These are phyloP conservation scores for Ophiostoma populinum DNA, from an alignment of 2,329 filamentous ascomycete species.

Conservation along the genomic window DNA sequence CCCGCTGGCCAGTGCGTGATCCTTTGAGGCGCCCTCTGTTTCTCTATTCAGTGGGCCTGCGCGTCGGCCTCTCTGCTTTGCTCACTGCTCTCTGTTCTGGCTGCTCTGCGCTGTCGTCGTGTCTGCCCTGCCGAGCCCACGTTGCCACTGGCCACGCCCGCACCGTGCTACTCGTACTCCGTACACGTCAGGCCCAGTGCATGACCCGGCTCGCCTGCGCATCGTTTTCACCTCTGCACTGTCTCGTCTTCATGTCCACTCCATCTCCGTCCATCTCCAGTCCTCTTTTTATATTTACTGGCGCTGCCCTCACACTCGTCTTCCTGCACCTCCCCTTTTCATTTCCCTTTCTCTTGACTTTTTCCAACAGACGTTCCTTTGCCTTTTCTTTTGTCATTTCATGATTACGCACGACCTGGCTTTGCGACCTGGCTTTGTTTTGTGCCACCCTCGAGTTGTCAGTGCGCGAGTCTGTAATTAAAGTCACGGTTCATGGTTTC, in stretches of 20 bases:
- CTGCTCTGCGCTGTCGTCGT: neutral
- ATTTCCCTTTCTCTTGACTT: neutral
- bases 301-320: neutral
- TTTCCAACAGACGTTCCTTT: neutral
- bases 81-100: neutral
- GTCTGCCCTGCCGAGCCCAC: neutral
- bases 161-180: too few species aligned
- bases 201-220: too few species aligned
- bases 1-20: too few species aligned
- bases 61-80: too few species aligned
- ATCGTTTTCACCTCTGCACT: too few species aligned
- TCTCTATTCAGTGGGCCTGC: too few species aligned
- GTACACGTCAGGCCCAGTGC: too few species aligned
- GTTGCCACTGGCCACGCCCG: too few species aligned
- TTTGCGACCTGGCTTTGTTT: neutral
- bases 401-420: too few species aligned
- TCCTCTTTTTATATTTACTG: constrained; percentile 5
- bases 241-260: constrained; percentile 1
- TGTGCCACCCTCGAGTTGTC: neutral
- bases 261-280: neutral
- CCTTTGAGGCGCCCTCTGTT: too few species aligned
- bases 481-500: too few species aligned
- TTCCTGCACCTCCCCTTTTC: constrained; percentile 1
- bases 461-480: too few species aligned
- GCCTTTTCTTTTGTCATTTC: neutral